These are phyloP conservation scores for Microsporum ferrugineum DNA, from an alignment of 2,329 filamentous ascomycete species.

Conservation along the genomic window DNA sequence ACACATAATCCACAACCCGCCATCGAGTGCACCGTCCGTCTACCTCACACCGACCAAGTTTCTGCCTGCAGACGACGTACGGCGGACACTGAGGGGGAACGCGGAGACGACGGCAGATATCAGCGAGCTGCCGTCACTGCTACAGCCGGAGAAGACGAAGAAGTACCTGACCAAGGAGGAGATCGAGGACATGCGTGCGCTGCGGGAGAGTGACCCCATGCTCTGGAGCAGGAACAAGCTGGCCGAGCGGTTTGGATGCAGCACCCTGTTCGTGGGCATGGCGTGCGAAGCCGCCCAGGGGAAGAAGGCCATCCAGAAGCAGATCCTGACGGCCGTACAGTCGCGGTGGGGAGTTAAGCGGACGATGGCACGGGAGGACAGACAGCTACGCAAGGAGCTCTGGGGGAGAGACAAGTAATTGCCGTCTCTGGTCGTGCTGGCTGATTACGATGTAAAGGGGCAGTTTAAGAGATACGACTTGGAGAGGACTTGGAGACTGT, in stretches of 20 bases:
- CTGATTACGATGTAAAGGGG: too few relatives aligned
- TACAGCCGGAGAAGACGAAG: constrained; percentile 37
- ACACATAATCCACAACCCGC: constrained; percentile 56
- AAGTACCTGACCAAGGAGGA: constrained; percentile 49
- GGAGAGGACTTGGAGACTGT: too few relatives aligned
- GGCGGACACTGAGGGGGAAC: constrained; percentile 38
- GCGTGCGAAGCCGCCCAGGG: constrained; percentile 43
- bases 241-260: constrained; percentile 53
- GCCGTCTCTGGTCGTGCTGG: too few relatives aligned
- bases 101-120: constrained; percentile 18
- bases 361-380: constrained; percentile 50
- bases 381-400: constrained; percentile 46
- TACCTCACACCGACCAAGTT: constrained; percentile 56
- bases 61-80: constrained; percentile 47
- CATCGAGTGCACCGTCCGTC: constrained; percentile 50
- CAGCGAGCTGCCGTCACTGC: constrained; percentile 31
- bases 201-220: constrained; percentile 45
- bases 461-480: too few relatives aligned
- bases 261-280: constrained; percentile 50
- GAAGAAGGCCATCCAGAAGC: constrained; percentile 38
- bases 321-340: constrained; percentile 44
- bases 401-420: constrained; percentile 48
- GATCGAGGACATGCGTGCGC: constrained; percentile 47
- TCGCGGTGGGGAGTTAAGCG: constrained; percentile 50
- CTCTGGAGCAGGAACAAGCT: constrained; percentile 49